Evolutionary conservation across 257 asterid species (phyloP).

Genomic region (Ilex aquifolium): DNA sequence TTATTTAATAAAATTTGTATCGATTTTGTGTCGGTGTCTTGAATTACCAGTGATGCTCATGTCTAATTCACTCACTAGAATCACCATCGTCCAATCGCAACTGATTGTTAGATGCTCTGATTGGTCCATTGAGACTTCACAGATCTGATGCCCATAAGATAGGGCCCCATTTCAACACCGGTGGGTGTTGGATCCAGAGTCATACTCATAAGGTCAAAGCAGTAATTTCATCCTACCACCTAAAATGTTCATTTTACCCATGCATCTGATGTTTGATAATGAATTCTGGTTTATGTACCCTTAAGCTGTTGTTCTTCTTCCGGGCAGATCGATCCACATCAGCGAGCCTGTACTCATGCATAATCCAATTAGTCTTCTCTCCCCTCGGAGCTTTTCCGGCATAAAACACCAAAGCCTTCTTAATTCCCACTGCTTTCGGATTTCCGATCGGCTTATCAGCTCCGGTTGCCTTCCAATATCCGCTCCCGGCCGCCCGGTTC

Average conservation of each 20-base stretch:
- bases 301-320: slow-evolving; percentile 46
- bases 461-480: slow-evolving; percentile 95
- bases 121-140: too few species aligned
- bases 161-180: too few species aligned
- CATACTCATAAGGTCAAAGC: neutral
- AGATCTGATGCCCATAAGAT: too few species aligned
- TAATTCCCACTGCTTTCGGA: slow-evolving; percentile 69
- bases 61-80: too few species aligned
- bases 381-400: slow-evolving; percentile 89
- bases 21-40: too few species aligned
- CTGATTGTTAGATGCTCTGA: too few species aligned
- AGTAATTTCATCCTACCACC: neutral
- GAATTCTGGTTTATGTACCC: slow-evolving; percentile 41
- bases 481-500: slow-evolving; percentile 81
- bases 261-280: too few species aligned
- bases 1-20: too few species aligned
- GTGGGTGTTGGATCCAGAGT: too few species aligned
- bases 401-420: slow-evolving; percentile 79
- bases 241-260: neutral
- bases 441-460: slow-evolving; percentile 79
- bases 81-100: too few species aligned
- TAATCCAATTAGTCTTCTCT: slow-evolving; percentile 80
- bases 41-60: too few species aligned
- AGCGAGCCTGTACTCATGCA: slow-evolving; percentile 94
- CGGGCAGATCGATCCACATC: slow-evolving; percentile 81